Evolutionary conservation across 106 monocot species (phyloP).

Genomic region (Phalaenopsis equestris): DNA sequence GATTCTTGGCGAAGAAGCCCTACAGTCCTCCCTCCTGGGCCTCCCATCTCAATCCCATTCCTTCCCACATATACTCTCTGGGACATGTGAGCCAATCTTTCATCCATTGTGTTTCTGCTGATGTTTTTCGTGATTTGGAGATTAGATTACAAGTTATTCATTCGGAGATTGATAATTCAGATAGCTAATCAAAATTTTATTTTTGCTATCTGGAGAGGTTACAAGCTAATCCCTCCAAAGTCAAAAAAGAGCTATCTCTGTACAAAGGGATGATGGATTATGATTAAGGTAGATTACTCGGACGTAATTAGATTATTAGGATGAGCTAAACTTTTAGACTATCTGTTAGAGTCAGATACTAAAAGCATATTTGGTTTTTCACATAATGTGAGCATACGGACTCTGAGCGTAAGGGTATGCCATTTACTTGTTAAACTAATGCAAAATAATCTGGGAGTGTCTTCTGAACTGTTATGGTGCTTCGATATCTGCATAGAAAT

Average conservation of each 20-base stretch:
- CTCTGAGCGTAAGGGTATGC: no score
- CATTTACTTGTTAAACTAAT: no score
- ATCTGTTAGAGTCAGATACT: background rate
- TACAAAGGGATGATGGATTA: background rate
- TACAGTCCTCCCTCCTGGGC: constrained; percentile 18
- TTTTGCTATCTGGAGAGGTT: background rate
- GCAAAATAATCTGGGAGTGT: no score
- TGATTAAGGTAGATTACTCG: background rate
- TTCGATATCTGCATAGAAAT: no score
- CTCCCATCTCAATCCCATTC: constrained; percentile 22
- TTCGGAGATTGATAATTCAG: background rate
- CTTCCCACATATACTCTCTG: constrained; percentile 18
- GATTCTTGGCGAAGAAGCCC: constrained; percentile 17
- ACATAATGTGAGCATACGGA: no score
- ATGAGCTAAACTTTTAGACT: background rate
- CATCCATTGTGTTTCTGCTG: background rate
- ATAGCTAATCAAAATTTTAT: background rate
- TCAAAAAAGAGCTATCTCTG: no score
- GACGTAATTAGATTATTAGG: background rate
- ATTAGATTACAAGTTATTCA: background rate
- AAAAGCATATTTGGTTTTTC: no score
- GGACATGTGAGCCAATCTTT: constrained; percentile 10
- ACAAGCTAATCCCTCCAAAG: background rate
- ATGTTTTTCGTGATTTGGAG: background rate
- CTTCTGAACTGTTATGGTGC: no score